Base-by-base conservation (phyloP, 805 yeast species). In the Yamadazyma takamatsuzukensis region DNA sequence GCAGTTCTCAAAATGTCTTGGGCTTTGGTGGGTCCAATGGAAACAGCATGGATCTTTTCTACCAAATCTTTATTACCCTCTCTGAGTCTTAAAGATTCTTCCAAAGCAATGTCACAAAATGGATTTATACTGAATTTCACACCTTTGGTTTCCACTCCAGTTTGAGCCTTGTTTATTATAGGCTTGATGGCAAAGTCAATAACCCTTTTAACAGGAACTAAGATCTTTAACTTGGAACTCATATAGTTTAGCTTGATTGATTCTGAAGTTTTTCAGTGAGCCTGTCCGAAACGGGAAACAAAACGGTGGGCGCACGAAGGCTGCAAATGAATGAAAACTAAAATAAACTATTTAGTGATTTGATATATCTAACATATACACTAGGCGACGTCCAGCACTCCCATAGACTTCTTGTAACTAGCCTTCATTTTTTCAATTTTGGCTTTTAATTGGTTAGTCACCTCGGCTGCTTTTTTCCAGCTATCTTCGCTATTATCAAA, bases 91-190 rank as follows among this genome's bases (percentile, higher is more conserved):
- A 89, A 67, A 1, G 97, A 95, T 59, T 93, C 98, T 62, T 93
- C 98, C 33, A 93, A 77, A 6, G 98, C 98, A 54, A 93, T 93
- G 62, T 93, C 98, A 64, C 95, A 93, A 61, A 93, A 93, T 36
- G 99, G 98, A 58, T 93, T 93, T 59, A 90, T 86, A 53, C 87
- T 76, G 69, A 82, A 88, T 64, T 90, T 90, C 46, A 86, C 85
- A 37, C 96, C 97, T 43, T 83, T 76, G 34, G 90, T 78, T 47
- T 88, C 96, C 30, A 84, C 78, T 5, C 93, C 95, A 8, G 87
- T 81, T 30, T 78, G 78, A 10, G 94, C 67, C 59, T 85, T 80
- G 69, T 88, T 88, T 60, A 90, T 81, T 50, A 97, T 74, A 29
- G 98, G 98, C 61, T 83, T 84, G 49, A 89, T 74, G 11, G 96